These are phyloP conservation scores for Sonneratia alba DNA, from an alignment of 345 rosid genomes.

Conservation along the genomic window DNA sequence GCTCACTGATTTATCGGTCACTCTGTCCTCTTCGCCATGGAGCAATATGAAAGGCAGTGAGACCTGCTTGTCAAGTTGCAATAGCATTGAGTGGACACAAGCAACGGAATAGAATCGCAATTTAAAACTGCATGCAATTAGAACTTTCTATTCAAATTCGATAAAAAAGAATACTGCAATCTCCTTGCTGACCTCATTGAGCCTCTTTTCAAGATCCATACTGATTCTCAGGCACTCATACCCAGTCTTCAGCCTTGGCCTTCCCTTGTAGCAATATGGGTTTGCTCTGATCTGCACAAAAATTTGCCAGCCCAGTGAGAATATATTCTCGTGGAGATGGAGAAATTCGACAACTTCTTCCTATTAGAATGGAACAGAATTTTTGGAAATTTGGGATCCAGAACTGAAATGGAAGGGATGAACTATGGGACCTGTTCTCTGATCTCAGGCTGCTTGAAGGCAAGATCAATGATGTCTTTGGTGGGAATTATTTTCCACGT, in stretches of 20 bases:
- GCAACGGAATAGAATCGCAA: slow-evolving; percentile 4
- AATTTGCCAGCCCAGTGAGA: neutral
- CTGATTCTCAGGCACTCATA: slow-evolving; percentile 31
- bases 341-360: too few relatives aligned
- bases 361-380: too few relatives aligned
- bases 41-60: slow-evolving; percentile 61
- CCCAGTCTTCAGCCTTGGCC: slow-evolving; percentile 51
- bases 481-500: slow-evolving; percentile 64
- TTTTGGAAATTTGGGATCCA: neutral
- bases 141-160: neutral
- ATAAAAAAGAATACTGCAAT: neutral
- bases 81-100: slow-evolving; percentile 19
- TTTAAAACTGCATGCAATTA: neutral
- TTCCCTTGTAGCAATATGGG: slow-evolving; percentile 45
- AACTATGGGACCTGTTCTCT: slow-evolving; percentile 42
- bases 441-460: slow-evolving; percentile 53
- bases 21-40: slow-evolving; percentile 78
- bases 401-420: neutral
- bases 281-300: slow-evolving; percentile 21
- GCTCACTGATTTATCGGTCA: slow-evolving; percentile 61
- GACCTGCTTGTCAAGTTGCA: neutral
- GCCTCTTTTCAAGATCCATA: slow-evolving; percentile 33
- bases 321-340: too few relatives aligned
- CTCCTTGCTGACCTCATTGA: slow-evolving; percentile 22
- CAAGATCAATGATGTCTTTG: slow-evolving; percentile 55